Percentiles rank a stretch among this genome's conserved stretches.
Evolutionary conservation across 176 grass and related monocot species (phyloP).

Genomic region (Paspalum vaginatum): DNA sequence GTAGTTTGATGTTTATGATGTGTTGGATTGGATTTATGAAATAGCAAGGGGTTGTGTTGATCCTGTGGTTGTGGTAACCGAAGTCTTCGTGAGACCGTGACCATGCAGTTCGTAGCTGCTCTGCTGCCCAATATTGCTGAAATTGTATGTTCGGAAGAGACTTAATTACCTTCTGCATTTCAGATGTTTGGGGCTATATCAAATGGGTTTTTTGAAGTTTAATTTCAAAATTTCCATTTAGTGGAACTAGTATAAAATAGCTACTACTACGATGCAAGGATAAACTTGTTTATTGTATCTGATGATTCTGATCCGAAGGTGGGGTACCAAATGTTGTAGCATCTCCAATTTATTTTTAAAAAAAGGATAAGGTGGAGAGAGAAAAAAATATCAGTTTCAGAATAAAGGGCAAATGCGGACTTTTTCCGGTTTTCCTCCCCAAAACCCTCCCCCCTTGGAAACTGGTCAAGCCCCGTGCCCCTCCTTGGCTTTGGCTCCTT

Average conservation of each 20-base stretch:
- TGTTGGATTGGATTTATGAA: not conserved
- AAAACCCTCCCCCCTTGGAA: slow-evolving; percentile 2
- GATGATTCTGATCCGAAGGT: too few species aligned
- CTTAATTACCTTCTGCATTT: not conserved
- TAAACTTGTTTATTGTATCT: too few species aligned
- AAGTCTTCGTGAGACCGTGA: not conserved
- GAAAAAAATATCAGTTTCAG: not conserved
- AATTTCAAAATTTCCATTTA: not conserved
- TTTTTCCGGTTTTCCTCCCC: too few species aligned
- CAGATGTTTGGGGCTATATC: not conserved
- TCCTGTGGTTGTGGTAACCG: not conserved
- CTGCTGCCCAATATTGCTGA: not conserved
- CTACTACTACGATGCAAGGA: not conserved
- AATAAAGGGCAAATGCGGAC: slow-evolving; percentile 7
- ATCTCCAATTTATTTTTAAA: not conserved
- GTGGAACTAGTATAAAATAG: not conserved
- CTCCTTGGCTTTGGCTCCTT: not conserved
- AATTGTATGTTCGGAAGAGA: not conserved
- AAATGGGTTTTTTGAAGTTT: too few species aligned
- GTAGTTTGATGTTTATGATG: not conserved
- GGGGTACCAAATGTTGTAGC: not conserved
- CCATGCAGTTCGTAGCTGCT: not conserved
- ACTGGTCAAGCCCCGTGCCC: slow-evolving; percentile 32
- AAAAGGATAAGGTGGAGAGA: not conserved
- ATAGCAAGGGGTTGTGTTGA: too few species aligned